Evolutionary conservation across 345 rosid genomes (phyloP).

Genomic region (Odontarrhena argentea): DNA sequence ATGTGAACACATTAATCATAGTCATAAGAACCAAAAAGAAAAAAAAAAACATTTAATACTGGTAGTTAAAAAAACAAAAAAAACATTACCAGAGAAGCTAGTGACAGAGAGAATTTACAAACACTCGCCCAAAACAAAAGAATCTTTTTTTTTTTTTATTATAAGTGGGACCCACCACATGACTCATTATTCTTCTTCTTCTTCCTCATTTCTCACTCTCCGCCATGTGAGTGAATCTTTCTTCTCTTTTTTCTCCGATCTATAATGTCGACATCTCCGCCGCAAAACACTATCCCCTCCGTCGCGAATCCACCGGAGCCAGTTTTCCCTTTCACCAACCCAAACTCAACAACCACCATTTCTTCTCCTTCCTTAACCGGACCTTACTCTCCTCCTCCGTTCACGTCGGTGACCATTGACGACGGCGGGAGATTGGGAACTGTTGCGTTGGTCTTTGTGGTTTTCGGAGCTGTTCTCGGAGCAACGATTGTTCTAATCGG

Average conservation of each 20-base stretch:
- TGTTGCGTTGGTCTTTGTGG: conserved; percentile 4
- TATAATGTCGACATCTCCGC: conserved; percentile 25
- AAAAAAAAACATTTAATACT: too few relatives aligned
- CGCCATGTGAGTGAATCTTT: neutral
- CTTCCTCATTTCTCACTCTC: conserved; percentile 16
- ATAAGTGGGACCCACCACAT: conserved; percentile 15
- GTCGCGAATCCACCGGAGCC: conserved; percentile 22
- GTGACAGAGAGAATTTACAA: neutral
- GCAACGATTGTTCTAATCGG: conserved; percentile 34
- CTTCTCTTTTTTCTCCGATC: neutral
- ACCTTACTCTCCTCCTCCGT: neutral
- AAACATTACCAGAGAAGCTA: neutral
- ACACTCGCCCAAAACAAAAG: neutral
- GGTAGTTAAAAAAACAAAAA: neutral
- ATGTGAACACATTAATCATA: too few relatives aligned
- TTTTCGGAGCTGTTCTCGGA: conserved; percentile 28
- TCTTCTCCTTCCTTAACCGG: conserved; percentile 14
- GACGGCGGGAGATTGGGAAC: neutral
- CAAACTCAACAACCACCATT: conserved; percentile 11
- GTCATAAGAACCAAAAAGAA: too few relatives aligned
- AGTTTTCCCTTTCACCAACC: conserved; percentile 5
- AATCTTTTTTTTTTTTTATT: neutral
- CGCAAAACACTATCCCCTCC: conserved; percentile 30
- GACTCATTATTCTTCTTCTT: conserved; percentile 5
- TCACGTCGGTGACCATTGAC: neutral